These are phyloP conservation scores for Pyrenopolyporus hunteri DNA, from an alignment of 495 filamentous ascomycete genomes.

Conservation along the genomic window DNA sequence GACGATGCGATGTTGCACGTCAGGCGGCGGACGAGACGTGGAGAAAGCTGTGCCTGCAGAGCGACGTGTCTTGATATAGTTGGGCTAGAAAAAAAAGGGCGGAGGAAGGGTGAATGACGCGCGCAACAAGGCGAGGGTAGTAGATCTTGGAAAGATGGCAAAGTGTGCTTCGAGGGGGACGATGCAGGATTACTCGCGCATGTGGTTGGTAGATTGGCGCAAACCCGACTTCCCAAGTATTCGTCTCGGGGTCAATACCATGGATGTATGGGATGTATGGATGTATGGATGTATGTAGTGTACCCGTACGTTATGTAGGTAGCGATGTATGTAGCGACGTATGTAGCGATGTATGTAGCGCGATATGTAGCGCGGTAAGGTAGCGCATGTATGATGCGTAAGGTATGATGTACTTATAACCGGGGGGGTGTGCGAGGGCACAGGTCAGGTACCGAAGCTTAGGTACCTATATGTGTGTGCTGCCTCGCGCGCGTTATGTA, in stretches of 20 bases:
- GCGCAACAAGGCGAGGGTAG: conserved; percentile 46
- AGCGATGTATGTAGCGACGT: conserved; percentile 27
- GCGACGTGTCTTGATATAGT: conserved; percentile 65
- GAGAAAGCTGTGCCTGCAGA: conserved; percentile 52
- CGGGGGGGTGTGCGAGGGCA: no score
- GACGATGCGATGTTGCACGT: conserved; percentile 47
- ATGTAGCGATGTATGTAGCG: no score
- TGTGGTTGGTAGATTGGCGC: conserved; percentile 43
- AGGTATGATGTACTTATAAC: conserved; percentile 37
- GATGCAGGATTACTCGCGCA: conserved; percentile 42
- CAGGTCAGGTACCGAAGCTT: conserved; percentile 23
- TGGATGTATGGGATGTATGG: conserved; percentile 5
- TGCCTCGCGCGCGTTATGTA: no score
- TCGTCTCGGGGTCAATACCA: conserved; percentile 34
- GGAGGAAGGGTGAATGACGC: conserved; percentile 52
- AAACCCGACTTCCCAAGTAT: conserved; percentile 41
- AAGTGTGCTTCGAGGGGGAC: conserved; percentile 33
- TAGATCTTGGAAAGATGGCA: conserved; percentile 44
- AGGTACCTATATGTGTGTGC: no score
- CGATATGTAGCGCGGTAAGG: no score
- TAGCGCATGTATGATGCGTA: conserved; percentile 13
- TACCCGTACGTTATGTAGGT: no score
- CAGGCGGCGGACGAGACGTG: conserved; percentile 45
- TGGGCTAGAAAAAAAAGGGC: conserved; percentile 48
- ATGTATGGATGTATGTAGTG: conserved; percentile 19